Base-by-base conservation (phyloP, 495 filamentous ascomycete species). In the Hyaloscypha bicolor region DNA sequence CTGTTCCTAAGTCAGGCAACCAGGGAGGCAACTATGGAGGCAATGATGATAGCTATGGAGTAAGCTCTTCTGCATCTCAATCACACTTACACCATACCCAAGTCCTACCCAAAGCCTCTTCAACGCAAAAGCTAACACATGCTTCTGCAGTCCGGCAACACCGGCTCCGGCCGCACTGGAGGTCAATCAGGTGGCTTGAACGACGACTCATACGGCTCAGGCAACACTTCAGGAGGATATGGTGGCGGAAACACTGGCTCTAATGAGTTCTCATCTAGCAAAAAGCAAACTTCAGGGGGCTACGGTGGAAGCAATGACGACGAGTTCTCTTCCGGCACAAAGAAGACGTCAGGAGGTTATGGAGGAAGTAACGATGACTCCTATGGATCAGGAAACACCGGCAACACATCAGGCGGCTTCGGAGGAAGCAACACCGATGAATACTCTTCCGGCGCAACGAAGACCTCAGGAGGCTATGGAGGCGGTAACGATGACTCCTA, bases 401-500 rank as follows among this genome's bases (percentile, higher is more conserved):
- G 57, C 6, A 21, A 55, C 35, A 56, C 57, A 2, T 52, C 57
- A 16, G 42, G 42, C 0, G 42, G 42, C 11, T 48, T 1, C 3
- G 42, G 42, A 4, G 55, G 67, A 45, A 71, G 65, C n/a, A 51
- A 69, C 53, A 61, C 39, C 0, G 65, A 69, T 30, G 56, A 42
- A 16, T 69, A 62, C 12, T 48, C 30, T 22, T 63, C 67, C 4
- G 55, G 63, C 32, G 59, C 63, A 31, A 72, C 67, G 12, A 25
- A 25, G 25, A 25, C 25, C 25, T 25, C 69, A 14, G 52, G 60
- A 42, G 64, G 67, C 62, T 73, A 69, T 4, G 60, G 65, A 56
- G 70, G n/a, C n/a, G n/a, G 63, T 19, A 64, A 58, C 35, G 64
- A 69, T 33, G 62, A 55, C 31, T 69, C 25, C 25, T 25, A 62